These are phyloP conservation scores for Magnolia kwangsiensis DNA, from an alignment of 164 flowering plant species.

Conservation along the genomic window DNA sequence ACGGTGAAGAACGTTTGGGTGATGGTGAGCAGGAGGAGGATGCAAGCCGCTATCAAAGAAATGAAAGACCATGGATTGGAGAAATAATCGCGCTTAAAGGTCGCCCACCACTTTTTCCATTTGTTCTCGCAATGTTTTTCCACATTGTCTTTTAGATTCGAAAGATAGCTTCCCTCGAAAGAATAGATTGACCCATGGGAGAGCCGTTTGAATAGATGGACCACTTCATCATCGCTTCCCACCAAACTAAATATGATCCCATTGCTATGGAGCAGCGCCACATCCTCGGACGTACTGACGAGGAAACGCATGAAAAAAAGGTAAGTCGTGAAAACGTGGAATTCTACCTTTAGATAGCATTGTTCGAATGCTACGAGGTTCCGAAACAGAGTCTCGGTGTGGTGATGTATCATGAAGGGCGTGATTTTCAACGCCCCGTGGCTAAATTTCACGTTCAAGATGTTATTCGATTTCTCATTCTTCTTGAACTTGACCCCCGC, in stretches of 20 bases:
- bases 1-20: slow-evolving; percentile 38
- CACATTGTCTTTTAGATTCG: background rate
- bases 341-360: slow-evolving; percentile 1
- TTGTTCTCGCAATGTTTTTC: no score
- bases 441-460: no score
- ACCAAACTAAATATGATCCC: slow-evolving; percentile 21
- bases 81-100: slow-evolving; percentile 46
- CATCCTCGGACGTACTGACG: slow-evolving; percentile 15
- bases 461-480: no score
- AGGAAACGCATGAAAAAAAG: slow-evolving; percentile 1
- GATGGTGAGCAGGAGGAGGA: slow-evolving; percentile 41
- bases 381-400: slow-evolving; percentile 17
- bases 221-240: slow-evolving; percentile 21
- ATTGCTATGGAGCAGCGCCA: slow-evolving; percentile 9
- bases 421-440: no score
- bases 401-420: no score
- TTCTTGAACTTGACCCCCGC: no score
- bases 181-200: background rate
- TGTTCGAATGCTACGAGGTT: slow-evolving; percentile 28
- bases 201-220: slow-evolving; percentile 17
- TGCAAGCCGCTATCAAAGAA: slow-evolving; percentile 40
- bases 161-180: background rate
- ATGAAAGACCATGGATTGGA: slow-evolving; percentile 54
- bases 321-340: background rate
- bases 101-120: no score